Percentiles rank a stretch among this genome's conserved stretches.
Conservation (phyloP, 805 yeast genomes). For the Yamadazyma akitaensis region DNA sequence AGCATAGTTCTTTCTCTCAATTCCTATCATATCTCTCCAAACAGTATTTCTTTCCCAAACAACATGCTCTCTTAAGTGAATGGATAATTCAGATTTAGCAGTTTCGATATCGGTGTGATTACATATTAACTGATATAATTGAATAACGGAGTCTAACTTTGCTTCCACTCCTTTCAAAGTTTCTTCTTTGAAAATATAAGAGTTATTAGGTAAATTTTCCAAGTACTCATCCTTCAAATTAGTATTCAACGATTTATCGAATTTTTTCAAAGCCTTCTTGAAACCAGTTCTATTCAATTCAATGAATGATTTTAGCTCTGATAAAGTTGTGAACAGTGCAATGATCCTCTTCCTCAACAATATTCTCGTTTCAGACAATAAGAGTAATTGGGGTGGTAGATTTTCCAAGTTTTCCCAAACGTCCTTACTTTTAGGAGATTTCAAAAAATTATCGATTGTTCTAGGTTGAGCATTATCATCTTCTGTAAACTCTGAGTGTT, state of each 20-base stretch:
- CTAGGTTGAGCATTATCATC: slow-evolving; percentile 23
- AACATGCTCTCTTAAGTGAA: slow-evolving; percentile 53
- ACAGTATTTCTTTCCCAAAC: slow-evolving; percentile 56
- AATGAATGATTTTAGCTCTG: slow-evolving; percentile 48
- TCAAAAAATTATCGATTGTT: slow-evolving; percentile 32
- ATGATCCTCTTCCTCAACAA: slow-evolving; percentile 45
- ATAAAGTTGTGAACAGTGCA: slow-evolving; percentile 41
- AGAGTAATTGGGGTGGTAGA: slow-evolving; percentile 31
- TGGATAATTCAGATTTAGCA: slow-evolving; percentile 53
- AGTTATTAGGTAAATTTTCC: slow-evolving; percentile 41
- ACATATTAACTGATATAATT: slow-evolving; percentile 37
- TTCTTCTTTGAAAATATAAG: slow-evolving; percentile 37
- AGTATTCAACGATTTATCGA: slow-evolving; percentile 49
- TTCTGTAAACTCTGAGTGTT: slow-evolving; percentile 34
- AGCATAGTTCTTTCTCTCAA: slow-evolving; percentile 75
- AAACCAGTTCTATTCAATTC: slow-evolving; percentile 53
- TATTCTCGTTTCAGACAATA: slow-evolving; percentile 49
- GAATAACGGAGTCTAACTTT: slow-evolving; percentile 29
- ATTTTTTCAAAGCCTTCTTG: slow-evolving; percentile 51
- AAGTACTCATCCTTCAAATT: slow-evolving; percentile 41
- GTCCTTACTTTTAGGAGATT: slow-evolving; percentile 30
- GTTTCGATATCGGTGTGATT: slow-evolving; percentile 40
- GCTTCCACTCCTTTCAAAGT: slow-evolving; percentile 31
- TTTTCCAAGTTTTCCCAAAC: slow-evolving; percentile 26
- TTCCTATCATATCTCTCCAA: slow-evolving; percentile 55